Evolutionary conservation across 1,284 basidiomycete genomes (phyloP).

Genomic region (Coriolopsis trogii): DNA sequence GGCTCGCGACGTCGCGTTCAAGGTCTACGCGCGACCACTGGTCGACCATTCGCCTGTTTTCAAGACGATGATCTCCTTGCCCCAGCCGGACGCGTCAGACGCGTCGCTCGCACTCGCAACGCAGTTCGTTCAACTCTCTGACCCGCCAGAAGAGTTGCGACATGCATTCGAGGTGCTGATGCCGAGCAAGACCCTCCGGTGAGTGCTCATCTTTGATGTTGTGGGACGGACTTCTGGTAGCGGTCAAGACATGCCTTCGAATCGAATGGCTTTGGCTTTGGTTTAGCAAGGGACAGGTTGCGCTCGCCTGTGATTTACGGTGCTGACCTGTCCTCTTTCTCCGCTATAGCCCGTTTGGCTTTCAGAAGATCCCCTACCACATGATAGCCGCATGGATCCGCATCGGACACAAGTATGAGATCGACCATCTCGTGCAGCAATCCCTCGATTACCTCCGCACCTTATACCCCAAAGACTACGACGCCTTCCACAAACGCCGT

Average conservation of each 20-base stretch:
- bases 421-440: neutral
- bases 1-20: neutral
- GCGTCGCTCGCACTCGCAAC: neutral
- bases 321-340: too few relatives aligned
- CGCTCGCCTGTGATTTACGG: too few relatives aligned
- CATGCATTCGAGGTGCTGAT: neutral
- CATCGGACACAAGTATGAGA: conserved; percentile 9
- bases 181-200: neutral
- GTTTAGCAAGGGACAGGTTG: too few relatives aligned
- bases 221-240: neutral
- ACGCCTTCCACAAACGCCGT: neutral
- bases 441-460: neutral
- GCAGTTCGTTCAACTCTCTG: neutral
- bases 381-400: neutral
- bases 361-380: neutral
- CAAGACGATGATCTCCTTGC: neutral
- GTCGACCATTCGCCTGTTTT: conserved; percentile 1
- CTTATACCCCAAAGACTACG: neutral
- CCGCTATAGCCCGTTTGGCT: too few relatives aligned
- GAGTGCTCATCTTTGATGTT: neutral
- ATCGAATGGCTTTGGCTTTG: too few relatives aligned
- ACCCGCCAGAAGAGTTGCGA: neutral
- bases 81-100: neutral
- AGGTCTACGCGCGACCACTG: neutral
- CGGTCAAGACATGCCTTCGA: too few relatives aligned